Evolutionary conservation across 495 filamentous ascomycete genomes (phyloP).

Genomic region (Penicillium herquei): DNA sequence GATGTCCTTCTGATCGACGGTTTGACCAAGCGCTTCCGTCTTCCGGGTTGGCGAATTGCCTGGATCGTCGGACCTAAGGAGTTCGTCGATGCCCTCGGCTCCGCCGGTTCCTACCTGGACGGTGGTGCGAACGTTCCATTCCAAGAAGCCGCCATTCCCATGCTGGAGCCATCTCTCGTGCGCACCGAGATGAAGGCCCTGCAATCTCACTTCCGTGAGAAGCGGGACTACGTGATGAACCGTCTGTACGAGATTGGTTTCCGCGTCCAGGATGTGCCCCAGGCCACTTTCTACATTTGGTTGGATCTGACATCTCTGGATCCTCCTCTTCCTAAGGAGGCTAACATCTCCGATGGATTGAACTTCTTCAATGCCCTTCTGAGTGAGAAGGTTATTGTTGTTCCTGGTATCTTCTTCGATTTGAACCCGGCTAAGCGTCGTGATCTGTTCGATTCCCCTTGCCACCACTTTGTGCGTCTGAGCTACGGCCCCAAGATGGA

Average conservation of each 20-base stretch:
- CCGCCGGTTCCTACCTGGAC: conserved; percentile 92
- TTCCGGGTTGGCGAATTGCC: conserved; percentile 94
- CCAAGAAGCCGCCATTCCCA: conserved; percentile 88
- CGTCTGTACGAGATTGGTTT: conserved; percentile 84
- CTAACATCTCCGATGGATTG: conserved; percentile 81
- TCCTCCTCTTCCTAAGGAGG: conserved; percentile 38
- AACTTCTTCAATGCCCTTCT: conserved; percentile 96
- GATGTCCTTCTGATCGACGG: conserved; percentile 93
- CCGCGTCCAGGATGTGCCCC: conserved; percentile 70
- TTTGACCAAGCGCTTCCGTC: conserved; percentile 92
- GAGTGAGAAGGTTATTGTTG: conserved; percentile 90
- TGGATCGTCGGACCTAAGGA: conserved; percentile 97
- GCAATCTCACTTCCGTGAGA: conserved; percentile 81
- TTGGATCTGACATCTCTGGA: conserved; percentile 57
- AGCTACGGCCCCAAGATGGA: conserved; percentile 92
- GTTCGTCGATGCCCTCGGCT: conserved; percentile 91
- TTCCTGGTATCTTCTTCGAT: conserved; percentile 83
- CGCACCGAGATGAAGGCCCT: conserved; percentile 85
- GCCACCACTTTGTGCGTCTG: conserved; percentile 91
- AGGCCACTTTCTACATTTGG: conserved; percentile 94
- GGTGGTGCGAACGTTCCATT: conserved; percentile 93
- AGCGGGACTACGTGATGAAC: conserved; percentile 83
- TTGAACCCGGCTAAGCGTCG: conserved; percentile 86
- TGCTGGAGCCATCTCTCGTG: conserved; percentile 83
- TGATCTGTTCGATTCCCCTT: conserved; percentile 92